Evolutionary conservation across 2,329 filamentous ascomycete genomes (phyloP).

Genomic region (Cytospora piceicola): DNA sequence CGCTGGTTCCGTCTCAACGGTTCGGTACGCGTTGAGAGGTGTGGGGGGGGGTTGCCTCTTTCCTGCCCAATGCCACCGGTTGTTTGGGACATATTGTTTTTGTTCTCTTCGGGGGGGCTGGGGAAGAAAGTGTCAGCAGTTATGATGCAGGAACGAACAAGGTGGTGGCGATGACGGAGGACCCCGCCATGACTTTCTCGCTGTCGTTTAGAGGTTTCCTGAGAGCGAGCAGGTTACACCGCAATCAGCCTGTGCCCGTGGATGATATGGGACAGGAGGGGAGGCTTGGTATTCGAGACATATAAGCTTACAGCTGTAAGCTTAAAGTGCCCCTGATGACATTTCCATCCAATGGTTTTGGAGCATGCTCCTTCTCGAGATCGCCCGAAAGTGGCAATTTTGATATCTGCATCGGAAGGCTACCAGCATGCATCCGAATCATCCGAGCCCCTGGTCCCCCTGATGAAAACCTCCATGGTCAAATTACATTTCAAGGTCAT

Average conservation of each 20-base stretch:
- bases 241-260: background rate
- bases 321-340: background rate
- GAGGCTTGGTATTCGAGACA: background rate
- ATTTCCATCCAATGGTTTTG: background rate
- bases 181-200: background rate
- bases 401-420: background rate
- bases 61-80: background rate
- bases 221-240: background rate
- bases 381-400: background rate
- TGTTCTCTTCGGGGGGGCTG: background rate
- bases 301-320: background rate
- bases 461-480: background rate
- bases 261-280: background rate
- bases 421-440: background rate
- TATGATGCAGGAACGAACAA: background rate
- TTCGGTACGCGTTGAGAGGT: no score
- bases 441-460: background rate
- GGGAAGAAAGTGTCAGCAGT: background rate
- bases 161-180: background rate
- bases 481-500: background rate
- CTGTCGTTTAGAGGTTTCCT: background rate
- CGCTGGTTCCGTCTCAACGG: background rate
- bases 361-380: background rate
- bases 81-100: slow-evolving; percentile 7
- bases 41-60: background rate